Evolutionary conservation across 805 yeast species (phyloP), one percentile per base, ranked within the genome.

Genomic region (Millerozyma miso): DNA sequence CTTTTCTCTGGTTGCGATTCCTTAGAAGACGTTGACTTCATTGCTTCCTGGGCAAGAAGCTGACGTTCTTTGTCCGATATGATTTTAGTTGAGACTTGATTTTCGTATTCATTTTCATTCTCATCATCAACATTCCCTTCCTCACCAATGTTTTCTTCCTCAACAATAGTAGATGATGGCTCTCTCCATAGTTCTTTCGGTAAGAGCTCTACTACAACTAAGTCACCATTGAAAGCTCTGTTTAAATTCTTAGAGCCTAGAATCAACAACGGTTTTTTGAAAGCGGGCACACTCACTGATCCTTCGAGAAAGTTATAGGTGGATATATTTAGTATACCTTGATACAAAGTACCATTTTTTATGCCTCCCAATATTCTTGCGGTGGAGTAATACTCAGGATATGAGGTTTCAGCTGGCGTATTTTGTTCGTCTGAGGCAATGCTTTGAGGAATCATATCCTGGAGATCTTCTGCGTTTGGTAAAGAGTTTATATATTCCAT

Each of bases 221-320:
- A 77, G 57, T 93, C 99, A 19, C 96, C 90, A 54, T 87, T 88
- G 67, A 91, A 91, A 0, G 91, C 85, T 63, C 99, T 80, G 61
- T 93, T 93, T 52, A 93, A 65, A 59, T 83, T 82, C 55, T 86
- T 87, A 37, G 90, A 75, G 0, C 99, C 99, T 10, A 85, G 65
- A 32, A 93, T 71, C 33, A 91, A 69, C 23, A 93, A 71, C 1
- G 97, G 97, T 59, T 83, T 85, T 35, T 88, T 82, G 56, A 88
- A 83, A 0, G 85, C 78, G 1, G 83, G 69, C 4, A 85, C 77
- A 39, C 79, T 75, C 2, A 93, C 83, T 0, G 85, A 76, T 39
- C 96, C 99, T 66, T 93, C 96, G 44, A 90, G 71, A 55, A 85
- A 83, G 60, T 93, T 93, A 61, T 88, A 93, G 15, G 89, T 81